A percentile compares a stretch with the other conserved stretches of the same genome.
These are phyloP conservation scores for Candida anglica DNA, from an alignment of 805 yeast species.

Conservation along the genomic window DNA sequence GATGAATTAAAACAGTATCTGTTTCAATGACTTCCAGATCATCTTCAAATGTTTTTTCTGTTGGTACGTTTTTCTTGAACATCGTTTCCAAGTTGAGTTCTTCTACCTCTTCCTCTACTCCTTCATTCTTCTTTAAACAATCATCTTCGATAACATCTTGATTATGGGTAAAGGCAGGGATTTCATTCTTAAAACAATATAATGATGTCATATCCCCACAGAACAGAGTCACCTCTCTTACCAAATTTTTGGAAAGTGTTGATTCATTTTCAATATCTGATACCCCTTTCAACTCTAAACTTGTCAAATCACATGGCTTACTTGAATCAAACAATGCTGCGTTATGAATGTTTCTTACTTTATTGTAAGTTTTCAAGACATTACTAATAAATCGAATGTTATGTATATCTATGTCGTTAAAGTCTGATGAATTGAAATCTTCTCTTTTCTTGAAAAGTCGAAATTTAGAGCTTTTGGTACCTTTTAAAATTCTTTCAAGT, in stretches of 20 bases:
- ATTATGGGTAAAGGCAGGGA: slow-evolving; percentile 13
- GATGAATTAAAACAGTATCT: slow-evolving; percentile 28
- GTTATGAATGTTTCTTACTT: slow-evolving; percentile 24
- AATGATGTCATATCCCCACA: slow-evolving; percentile 18
- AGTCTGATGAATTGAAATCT: neutral
- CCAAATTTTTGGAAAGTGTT: no score
- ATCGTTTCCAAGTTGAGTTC: slow-evolving; percentile 1
- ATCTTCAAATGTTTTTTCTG: slow-evolving; percentile 1
- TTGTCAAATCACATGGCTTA: no score
- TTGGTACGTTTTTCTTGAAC: slow-evolving; percentile 2
- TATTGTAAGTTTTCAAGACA: slow-evolving; percentile 28
- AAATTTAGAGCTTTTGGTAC: slow-evolving; percentile 18
- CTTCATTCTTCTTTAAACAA: no score
- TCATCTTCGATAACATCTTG: slow-evolving; percentile 19
- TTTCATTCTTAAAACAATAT: slow-evolving; percentile 14
- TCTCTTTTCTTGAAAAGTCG: slow-evolving; percentile 18
- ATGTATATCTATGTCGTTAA: slow-evolving; percentile 24
- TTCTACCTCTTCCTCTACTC: slow-evolving; percentile 24
- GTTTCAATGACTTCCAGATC: neutral
- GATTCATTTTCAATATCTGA: no score
- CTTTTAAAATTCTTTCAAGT: slow-evolving; percentile 28
- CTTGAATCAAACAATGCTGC: slow-evolving; percentile 17
- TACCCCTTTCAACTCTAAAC: no score
- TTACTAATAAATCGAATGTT: slow-evolving; percentile 28
- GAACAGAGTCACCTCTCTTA: slow-evolving; percentile 1